Evolutionary conservation across 73 alveolate genomes (phyloP), one percentile per base, ranked within the genome.

Genomic region (Paramecium biaurelia): DNA sequence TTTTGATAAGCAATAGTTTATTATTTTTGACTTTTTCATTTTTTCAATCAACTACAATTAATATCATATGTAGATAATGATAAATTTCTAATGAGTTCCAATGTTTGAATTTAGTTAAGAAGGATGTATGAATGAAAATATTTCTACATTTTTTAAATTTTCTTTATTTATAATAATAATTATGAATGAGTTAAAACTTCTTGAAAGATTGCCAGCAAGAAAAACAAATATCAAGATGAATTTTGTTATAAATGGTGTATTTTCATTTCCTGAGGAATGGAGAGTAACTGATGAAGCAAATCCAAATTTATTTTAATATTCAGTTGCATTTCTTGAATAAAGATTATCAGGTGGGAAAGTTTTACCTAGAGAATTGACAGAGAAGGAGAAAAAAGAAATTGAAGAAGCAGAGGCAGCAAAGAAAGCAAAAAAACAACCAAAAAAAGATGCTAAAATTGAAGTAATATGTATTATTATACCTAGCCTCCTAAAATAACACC

Each of bases 371-470:
- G 96, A 94, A 92, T 88, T 94, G 18, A 92, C 97, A 9, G 98
- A 96, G 45, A 95, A 94, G 30, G 98, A 96, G 85, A 94, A 90
- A 34, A 94, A 79, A 43, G 98, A 96, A 86, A 92, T 92, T 2
- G 98, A 94, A 70, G 97, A 95, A 45, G 97, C 97, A n/a, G 94
- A 85, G 14, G 96, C 94, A 56, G 94, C 94, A 11, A 89, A 89
- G 47, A 94, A 94, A 18, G 63, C 89, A 34, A 92, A 92, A 63
- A 92, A 92, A 53, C 93, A 92, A 49, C 93, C 92, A 26, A 88
- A 94, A 21, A 92, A 89, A 76, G 98, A 94, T 43, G 92, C 95
- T 5, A 93, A 94, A 86, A 92, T 93, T 57, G 94, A 92, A 68
- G 95, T 93, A 90, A 28, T 89, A 76, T 0, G 10, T 35, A 12